These are phyloP conservation scores for Plasmodiophora brassicae DNA, from an alignment of 208 protist genomes.

Conservation along the genomic window DNA sequence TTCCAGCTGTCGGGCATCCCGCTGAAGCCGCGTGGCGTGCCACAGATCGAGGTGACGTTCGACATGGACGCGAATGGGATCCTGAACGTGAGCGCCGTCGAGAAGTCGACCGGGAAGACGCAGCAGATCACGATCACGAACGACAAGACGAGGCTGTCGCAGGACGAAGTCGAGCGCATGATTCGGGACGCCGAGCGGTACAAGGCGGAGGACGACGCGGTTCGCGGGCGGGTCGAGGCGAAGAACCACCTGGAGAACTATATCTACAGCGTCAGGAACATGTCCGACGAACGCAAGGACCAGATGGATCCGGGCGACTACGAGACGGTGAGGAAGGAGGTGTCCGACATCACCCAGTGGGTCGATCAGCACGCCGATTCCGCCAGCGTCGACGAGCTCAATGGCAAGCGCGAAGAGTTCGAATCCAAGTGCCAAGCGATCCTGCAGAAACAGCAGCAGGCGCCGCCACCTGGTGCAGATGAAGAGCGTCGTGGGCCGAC, in stretches of 20 bases:
- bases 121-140: constrained; percentile 75
- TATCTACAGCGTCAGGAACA: constrained; percentile 50
- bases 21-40: constrained; percentile 58
- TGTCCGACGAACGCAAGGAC: constrained; percentile 1
- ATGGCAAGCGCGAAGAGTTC: constrained; percentile 56
- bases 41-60: constrained; percentile 94
- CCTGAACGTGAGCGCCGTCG: constrained; percentile 87
- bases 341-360: constrained; percentile 51
- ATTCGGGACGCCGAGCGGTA: constrained; percentile 52
- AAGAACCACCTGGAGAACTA: constrained; percentile 57
- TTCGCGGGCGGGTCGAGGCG: constrained; percentile 47
- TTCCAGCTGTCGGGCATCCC: constrained; percentile 83
- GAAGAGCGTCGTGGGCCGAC: no score
- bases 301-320: constrained; percentile 36
- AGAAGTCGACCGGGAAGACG: constrained; percentile 81
- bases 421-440: constrained; percentile 63
- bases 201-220: constrained; percentile 49
- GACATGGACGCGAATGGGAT: constrained; percentile 97
- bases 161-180: constrained; percentile 69
- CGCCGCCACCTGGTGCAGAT: no score
- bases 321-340: constrained; percentile 36
- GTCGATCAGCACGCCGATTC: constrained; percentile 45
- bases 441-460: constrained; percentile 89
- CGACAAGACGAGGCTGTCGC: constrained; percentile 84
- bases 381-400: constrained; percentile 44